Base-by-base conservation (phyloP, 345 rosid genomes). In the Theobroma cacao region DNA sequence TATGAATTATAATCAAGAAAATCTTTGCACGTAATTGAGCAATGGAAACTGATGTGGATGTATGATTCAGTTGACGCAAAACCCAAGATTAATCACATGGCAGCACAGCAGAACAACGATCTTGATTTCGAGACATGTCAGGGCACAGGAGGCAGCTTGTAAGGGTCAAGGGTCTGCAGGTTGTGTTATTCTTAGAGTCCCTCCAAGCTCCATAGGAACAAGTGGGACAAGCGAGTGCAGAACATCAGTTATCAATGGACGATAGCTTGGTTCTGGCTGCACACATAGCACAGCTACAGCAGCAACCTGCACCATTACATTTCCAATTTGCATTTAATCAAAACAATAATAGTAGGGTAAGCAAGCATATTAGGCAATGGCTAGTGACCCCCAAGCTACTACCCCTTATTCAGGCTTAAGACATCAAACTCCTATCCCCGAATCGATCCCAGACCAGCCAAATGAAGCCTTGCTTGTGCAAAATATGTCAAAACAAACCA, bases 231-330 rank as follows among this genome's bases (percentile, higher is more conserved):
- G 94, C 61, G 99, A 94, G 77, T 96, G 97, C 80, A 96, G 82
- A 7, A 96, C 97, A 69, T 96, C 99, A 0, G 91, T 89, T 40
- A 96, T 94, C 74, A 96, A 86, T 0, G 99, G 99, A 0, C 99
- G 90, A 67, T 96, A 96, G 67, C 94, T 86, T 20, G 98, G 97
- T 78, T 96, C 98, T 5, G 98, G 93, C 82, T 96, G 99, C 80
- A 96, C 90, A 68, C 98, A 96, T 74, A 96, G 82, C 40, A 96
- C 90, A 36, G 99, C 97, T 64, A 96, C 97, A 41, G 99, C 99
- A 0, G 99, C 99, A 36, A 94, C 97, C 99, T 95, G 84, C 85
- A 88, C 34, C 34, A 43, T 45, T 9, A 78, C 14, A 40, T 40
- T 52, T 31, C 60, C 65, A 66, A 28, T 10, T 43, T 43, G 50